Evolutionary conservation across 2,329 filamentous ascomycete species (phyloP).

Genomic region (Dendryphion nanum): DNA sequence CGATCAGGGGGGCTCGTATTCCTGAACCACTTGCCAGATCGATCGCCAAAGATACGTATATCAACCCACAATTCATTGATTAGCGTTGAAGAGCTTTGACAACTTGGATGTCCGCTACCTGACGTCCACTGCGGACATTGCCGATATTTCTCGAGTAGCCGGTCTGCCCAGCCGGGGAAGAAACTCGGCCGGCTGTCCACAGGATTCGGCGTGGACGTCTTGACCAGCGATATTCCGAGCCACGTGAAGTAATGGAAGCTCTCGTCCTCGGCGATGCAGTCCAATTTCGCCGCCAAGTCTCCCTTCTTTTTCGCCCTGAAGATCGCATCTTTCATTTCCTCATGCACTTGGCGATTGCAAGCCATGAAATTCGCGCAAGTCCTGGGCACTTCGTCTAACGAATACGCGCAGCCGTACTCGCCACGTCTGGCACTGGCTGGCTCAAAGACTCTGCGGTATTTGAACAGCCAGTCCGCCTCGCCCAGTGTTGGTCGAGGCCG

Average conservation of each 20-base stretch:
- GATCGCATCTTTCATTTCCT: constrained; percentile 27
- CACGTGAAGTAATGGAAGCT: constrained; percentile 32
- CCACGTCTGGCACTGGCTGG: constrained; percentile 14
- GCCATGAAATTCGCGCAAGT: constrained; percentile 32
- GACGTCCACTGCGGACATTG: constrained; percentile 7
- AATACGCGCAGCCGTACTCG: constrained; percentile 26
- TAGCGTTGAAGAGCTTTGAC: constrained; percentile 9
- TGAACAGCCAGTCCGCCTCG: constrained; percentile 17
- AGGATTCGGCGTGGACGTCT: constrained; percentile 8
- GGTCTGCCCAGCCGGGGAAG: constrained; percentile 17
- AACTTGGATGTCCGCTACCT: constrained; percentile 5
- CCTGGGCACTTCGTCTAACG: constrained; percentile 16
- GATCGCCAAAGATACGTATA: constrained; percentile 21
- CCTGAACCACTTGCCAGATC: constrained; percentile 16
- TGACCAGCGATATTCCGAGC: constrained; percentile 28
- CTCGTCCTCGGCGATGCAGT: constrained; percentile 30
- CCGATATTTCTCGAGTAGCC: constrained; percentile 9
- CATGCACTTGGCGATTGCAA: constrained; percentile 27
- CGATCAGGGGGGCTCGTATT: constrained; percentile 19
- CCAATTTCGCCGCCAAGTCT: constrained; percentile 19
- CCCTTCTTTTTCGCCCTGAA: constrained; percentile 14
- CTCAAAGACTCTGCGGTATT: constrained; percentile 15
- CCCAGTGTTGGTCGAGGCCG: constrained; percentile 17
- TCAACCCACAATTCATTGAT: constrained; percentile 31
- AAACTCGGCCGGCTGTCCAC: constrained; percentile 5